phyloP scores from a whole-genome alignment of 257 asterid genomes.

The Rauvolfia tetraphylla region DNA sequence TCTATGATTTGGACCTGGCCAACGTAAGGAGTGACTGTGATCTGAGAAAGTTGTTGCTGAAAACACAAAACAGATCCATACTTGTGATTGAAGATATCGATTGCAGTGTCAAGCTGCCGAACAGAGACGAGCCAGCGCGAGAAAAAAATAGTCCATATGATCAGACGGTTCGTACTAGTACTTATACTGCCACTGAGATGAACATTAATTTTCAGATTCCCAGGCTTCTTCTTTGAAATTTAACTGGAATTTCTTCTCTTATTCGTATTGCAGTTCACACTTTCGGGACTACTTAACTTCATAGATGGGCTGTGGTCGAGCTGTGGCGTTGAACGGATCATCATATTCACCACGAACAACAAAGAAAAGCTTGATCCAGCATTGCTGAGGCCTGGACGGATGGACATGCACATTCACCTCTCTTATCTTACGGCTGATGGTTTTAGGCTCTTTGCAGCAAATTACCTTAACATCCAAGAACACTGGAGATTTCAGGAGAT shows the following conservation, averaged over 20 bases:
- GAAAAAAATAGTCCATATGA: not conserved
- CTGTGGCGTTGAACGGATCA: constrained; percentile 59
- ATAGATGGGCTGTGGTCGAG: constrained; percentile 67
- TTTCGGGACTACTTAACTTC: constrained; percentile 64
- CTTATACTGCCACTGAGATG: too few relatives aligned
- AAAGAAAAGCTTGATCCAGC: constrained; percentile 53
- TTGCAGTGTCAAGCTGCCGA: constrained; percentile 33
- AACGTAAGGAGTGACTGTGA: constrained; percentile 36
- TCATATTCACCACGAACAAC: constrained; percentile 58
- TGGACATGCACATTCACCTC: constrained; percentile 63
- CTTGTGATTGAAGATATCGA: constrained; percentile 78
- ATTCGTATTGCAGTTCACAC: constrained; percentile 37
- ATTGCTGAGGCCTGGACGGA: constrained; percentile 55
- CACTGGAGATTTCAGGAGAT: not conserved
- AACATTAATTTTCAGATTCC: too few relatives aligned
- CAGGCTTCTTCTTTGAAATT: too few relatives aligned
- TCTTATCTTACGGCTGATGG: constrained; percentile 24
- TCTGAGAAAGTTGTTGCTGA: constrained; percentile 37
- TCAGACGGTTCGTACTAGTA: constrained; percentile 17
- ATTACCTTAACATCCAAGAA: not conserved
- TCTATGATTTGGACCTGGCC: constrained; percentile 65
- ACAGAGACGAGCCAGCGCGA: not conserved
- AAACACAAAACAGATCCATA: constrained; percentile 49
- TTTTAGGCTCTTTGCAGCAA: not conserved
- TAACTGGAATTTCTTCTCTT: not conserved